These are phyloP conservation scores for Xylariaceae sp. DNA, from an alignment of 2,329 filamentous ascomycete species.

Conservation along the genomic window DNA sequence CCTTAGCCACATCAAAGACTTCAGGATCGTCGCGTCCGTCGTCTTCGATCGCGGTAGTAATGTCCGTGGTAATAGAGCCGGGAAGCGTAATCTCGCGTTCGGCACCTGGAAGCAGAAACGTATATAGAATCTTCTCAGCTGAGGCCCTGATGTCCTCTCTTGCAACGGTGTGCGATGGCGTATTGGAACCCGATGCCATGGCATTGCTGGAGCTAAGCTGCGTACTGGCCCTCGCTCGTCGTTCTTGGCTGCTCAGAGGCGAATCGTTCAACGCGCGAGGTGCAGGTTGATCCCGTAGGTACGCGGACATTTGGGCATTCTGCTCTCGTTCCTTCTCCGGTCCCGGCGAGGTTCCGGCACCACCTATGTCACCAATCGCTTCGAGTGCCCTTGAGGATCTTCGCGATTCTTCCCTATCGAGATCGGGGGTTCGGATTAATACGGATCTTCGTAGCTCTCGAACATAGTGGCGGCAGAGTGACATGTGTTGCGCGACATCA, in stretches of 20 bases:
- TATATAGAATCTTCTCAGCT: slow-evolving; percentile 98
- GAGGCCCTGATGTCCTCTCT: slow-evolving; percentile 86
- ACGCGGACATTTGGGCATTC: slow-evolving; percentile 88
- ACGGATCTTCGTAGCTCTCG: slow-evolving; percentile 91
- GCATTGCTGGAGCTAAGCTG: slow-evolving; percentile 59
- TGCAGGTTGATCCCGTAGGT: slow-evolving; percentile 65
- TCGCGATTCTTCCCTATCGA: slow-evolving; percentile 76
- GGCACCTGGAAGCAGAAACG: slow-evolving; percentile 88
- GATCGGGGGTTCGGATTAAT: slow-evolving; percentile 85
- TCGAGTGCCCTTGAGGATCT: slow-evolving; percentile 78
- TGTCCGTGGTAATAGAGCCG: slow-evolving; percentile 77
- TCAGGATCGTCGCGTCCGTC: slow-evolving; percentile 92
- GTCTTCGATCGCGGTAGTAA: slow-evolving; percentile 84
- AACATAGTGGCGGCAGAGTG: slow-evolving; percentile 93
- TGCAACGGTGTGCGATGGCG: slow-evolving; percentile 77
- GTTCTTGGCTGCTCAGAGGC: slow-evolving; percentile 48
- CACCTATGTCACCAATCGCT: slow-evolving; percentile 62
- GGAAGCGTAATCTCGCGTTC: slow-evolving; percentile 95
- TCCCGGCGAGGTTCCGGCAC: slow-evolving; percentile 57
- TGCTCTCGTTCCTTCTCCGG: slow-evolving; percentile 71
- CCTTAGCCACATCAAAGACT: slow-evolving; percentile 94
- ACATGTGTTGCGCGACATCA: slow-evolving; percentile 98
- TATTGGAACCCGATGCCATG: slow-evolving; percentile 70
- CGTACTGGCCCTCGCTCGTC: slow-evolving; percentile 46
- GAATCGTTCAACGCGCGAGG: slow-evolving; percentile 49